phyloP scores from a whole-genome alignment of 345 rosid species.

The Eucalyptus fibrosa region DNA sequence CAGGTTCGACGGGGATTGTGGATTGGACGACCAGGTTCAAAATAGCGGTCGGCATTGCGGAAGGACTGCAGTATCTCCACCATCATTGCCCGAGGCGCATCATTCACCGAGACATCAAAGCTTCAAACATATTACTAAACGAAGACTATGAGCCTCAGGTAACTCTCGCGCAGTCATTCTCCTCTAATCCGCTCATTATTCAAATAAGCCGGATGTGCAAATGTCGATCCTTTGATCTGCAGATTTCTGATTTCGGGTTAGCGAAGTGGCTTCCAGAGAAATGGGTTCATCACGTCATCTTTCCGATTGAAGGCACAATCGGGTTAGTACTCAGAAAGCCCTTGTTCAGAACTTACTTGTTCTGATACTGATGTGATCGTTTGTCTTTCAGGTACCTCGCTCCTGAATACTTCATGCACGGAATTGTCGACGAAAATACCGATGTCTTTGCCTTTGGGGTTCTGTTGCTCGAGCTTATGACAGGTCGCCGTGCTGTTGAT shows the following conservation, averaged over 20 bases:
- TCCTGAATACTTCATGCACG: constrained; percentile 96
- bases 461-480: constrained; percentile 66
- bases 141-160: constrained; percentile 83
- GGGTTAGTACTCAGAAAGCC: constrained; percentile 33
- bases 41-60: constrained; percentile 65
- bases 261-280: constrained; percentile 98
- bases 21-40: constrained; percentile 72
- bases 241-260: constrained; percentile 77
- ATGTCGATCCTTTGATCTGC: not conserved
- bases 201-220: not conserved
- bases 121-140: constrained; percentile 74
- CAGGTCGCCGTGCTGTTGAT: constrained; percentile 90
- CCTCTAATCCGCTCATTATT: not conserved
- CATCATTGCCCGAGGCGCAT: constrained; percentile 75
- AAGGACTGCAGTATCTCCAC: constrained; percentile 78
- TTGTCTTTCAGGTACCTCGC: constrained; percentile 54
- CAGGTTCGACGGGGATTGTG: constrained; percentile 40
- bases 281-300: constrained; percentile 76
- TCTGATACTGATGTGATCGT: not conserved
- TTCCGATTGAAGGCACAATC: constrained; percentile 88
- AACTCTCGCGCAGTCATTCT: not conserved
- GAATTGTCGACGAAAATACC: constrained; percentile 72
- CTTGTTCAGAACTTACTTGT: not conserved
- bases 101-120: constrained; percentile 86
- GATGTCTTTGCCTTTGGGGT: constrained; percentile 89